Base-by-base conservation (phyloP, 1,284 basidiomycete genomes). In the Caloboletus firmus region DNA sequence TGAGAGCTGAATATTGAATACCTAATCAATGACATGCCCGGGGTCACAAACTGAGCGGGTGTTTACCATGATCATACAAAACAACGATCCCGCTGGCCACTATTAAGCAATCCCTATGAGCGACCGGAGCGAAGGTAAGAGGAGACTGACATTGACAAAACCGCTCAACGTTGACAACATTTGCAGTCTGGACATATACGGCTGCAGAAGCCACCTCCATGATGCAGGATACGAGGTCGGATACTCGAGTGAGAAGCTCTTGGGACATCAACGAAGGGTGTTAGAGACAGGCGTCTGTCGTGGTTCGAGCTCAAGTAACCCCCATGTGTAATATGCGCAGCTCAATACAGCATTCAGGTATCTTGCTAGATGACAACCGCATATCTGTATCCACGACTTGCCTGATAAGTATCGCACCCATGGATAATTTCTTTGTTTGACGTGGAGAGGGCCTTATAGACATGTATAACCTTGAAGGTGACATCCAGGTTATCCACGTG, bases 61-160 rank as follows among this genome's bases (percentile, higher is more conserved):
- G 28, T 49, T 52, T n/a, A 28, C 55, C 32, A 35, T 59, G 57
- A 28, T 59, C 48, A 11, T 58, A 58, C 22, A 58, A 58, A 9
- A 58, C 5, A 24, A 41, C 32, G 8, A 43, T 5, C 10, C 40
- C 26, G 18, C 39, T 11, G 12, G 28, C 26, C 18, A 22, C 57
- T 60, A 36, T 20, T 13, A 37, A 42, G n/a, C 6, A 13, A 30
- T 32, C 4, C 4, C 18, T n/a, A 18, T 44, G 18, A 44, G 30
- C 30, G n/a, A 31, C n/a, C 18, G 18, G 18, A 20, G n/a, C 6
- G 11, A 37, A 20, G 5, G 9, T 10, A 12, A 37, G 5, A 5
- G 5, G 36, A 20, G 11, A 37, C 11, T 18, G 1, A 37, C 36
- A 12, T 54, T 53, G 51, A 20, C 53, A 53, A 7, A 20, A 15